Evolutionary conservation across 495 filamentous ascomycete genomes (phyloP).

Genomic region (Penicillium waksmanii): DNA sequence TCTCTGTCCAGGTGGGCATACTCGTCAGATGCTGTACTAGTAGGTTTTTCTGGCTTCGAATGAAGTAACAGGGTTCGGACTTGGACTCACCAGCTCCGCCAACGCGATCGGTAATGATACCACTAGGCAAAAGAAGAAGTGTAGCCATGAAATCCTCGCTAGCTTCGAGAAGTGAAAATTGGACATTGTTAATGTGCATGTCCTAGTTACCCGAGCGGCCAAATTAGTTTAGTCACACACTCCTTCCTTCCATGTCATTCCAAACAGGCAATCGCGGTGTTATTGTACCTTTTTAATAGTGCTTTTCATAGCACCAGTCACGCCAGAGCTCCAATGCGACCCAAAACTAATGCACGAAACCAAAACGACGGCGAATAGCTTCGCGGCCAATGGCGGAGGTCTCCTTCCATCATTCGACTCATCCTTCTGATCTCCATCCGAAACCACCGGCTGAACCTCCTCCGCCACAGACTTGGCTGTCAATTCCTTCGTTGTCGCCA

Average conservation of each 20-base stretch:
- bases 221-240: too few species aligned
- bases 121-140: conserved; percentile 44
- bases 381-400: conserved; percentile 38
- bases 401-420: conserved; percentile 24
- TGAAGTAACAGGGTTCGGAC: background rate
- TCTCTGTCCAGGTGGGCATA: conserved; percentile 24
- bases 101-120: conserved; percentile 47
- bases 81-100: conserved; percentile 43
- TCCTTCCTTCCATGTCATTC: background rate
- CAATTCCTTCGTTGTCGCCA: conserved; percentile 15
- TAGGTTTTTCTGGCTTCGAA: background rate
- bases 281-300: conserved; percentile 46
- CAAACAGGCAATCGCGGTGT: background rate
- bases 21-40: background rate
- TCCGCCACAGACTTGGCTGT: conserved; percentile 19
- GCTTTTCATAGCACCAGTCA: conserved; percentile 51
- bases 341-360: conserved; percentile 50
- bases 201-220: conserved; percentile 18
- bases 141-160: conserved; percentile 54
- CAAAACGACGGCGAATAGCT: conserved; percentile 38
- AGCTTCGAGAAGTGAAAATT: conserved; percentile 48
- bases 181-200: conserved; percentile 46
- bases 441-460: conserved; percentile 11
- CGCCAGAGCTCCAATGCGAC: conserved; percentile 45
- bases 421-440: background rate